Base-by-base conservation (phyloP, 2,329 filamentous ascomycete genomes). In the Fusarium sororula region DNA sequence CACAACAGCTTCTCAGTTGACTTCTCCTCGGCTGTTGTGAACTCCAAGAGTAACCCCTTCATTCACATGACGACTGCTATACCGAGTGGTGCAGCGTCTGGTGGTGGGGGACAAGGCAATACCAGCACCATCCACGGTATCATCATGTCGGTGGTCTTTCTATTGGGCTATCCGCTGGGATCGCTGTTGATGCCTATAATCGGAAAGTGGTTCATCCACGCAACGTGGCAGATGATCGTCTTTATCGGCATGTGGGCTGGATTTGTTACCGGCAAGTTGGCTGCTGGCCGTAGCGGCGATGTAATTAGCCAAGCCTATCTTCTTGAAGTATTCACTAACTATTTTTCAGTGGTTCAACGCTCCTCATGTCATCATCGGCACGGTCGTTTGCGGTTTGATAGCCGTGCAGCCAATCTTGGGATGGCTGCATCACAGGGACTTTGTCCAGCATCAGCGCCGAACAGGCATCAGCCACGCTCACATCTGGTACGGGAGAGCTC, bases 401-500 rank as follows among this genome's bases (percentile, higher is more conserved):
- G 82, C 84, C 38, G 66, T 91, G 59, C 90, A 92, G 79, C 89
- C 89, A 8, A 75, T 87, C 53, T 82, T 91, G 9, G 90, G 90
- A 45, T 82, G 84, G 59, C 59, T 89, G 26, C 90, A 92, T 77
- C 90, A 92, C 79, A 73, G 77, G 37, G 80, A 87, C 75, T 92
- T 83, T 79, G 73, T 84, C 63, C 84, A 84, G 75, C 78, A 85
- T 53, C 80, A 84, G 56, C 39, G 73, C 22, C 87, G 90, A n/a
- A 86, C 86, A 15, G 17, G 81, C 26, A 76, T 90, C 68, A 90
- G 87, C 61, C 80, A 90, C 70, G 77, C 82, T 1, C 90, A 92
- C 77, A 87, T 91, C 72, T 92, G 89, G 88, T 90, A 87, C 74
- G 90, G 90, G 11, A 86, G 90, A 9, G 75, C 81, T 4, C 78